These are phyloP conservation scores for Heracleum sosnowskyi DNA, from an alignment of 129 eudicot species.

Conservation along the genomic window DNA sequence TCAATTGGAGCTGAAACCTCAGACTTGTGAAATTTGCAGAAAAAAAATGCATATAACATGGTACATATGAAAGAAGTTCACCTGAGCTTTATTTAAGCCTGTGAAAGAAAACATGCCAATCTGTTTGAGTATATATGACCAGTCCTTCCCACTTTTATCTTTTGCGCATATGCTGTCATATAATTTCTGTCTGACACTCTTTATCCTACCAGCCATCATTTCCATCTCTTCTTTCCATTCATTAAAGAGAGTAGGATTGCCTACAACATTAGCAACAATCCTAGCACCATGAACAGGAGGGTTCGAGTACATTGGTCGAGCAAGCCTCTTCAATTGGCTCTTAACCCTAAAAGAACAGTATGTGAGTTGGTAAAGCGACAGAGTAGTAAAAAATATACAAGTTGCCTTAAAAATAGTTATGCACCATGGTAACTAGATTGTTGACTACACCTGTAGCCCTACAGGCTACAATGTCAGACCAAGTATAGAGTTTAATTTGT, in stretches of 20 bases:
- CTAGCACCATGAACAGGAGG: slow-evolving; percentile 98
- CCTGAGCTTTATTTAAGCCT: slow-evolving; percentile 91
- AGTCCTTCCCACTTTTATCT: slow-evolving; percentile 82
- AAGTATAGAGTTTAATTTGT: neutral
- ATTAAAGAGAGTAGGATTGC: slow-evolving; percentile 62
- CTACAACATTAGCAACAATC: slow-evolving; percentile 88
- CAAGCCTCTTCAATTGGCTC: slow-evolving; percentile 94
- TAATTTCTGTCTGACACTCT: slow-evolving; percentile 79
- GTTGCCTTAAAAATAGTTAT: neutral
- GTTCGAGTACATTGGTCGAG: slow-evolving; percentile 98
- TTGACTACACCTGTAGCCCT: neutral
- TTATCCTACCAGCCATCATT: slow-evolving; percentile 97
- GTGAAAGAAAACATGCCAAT: slow-evolving; percentile 99
- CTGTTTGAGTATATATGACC: slow-evolving; percentile 90
- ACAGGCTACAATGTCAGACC: neutral
- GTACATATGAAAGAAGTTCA: slow-evolving; percentile 9
- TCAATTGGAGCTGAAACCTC: neutral
- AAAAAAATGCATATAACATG: neutral
- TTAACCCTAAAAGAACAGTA: slow-evolving; percentile 45
- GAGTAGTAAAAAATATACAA: neutral
- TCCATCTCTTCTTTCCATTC: slow-evolving; percentile 99
- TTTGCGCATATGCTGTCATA: slow-evolving; percentile 60
- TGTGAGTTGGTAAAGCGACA: neutral
- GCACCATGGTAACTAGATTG: neutral
- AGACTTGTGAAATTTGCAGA: neutral